Evolutionary conservation across 106 monocot genomes (phyloP).

Genomic region (Phalaenopsis equestris): DNA sequence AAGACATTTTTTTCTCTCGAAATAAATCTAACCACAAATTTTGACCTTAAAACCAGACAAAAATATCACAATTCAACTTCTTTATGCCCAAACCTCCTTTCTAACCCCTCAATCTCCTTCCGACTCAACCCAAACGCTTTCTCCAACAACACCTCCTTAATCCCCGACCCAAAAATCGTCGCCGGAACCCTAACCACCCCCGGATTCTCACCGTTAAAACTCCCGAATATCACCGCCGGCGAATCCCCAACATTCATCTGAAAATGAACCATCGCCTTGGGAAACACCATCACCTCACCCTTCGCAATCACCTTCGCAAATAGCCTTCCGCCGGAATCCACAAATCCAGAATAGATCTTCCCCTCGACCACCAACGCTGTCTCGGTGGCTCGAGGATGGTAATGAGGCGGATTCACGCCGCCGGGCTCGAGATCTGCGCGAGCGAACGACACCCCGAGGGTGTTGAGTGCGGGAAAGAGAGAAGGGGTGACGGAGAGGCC

Average conservation of each 20-base stretch:
- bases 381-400: conserved; percentile 66
- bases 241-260: conserved; percentile 46
- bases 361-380: conserved; percentile 41
- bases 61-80: background rate
- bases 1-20: no score
- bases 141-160: conserved; percentile 41
- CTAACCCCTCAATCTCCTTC: conserved; percentile 36
- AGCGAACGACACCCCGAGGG: conserved; percentile 55
- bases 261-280: conserved; percentile 48
- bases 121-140: conserved; percentile 49
- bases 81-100: conserved; percentile 21
- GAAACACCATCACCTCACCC: conserved; percentile 60
- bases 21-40: no score
- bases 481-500: conserved; percentile 36
- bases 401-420: conserved; percentile 59
- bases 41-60: background rate
- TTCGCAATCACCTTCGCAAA: conserved; percentile 29
- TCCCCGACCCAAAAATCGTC: conserved; percentile 46
- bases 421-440: conserved; percentile 38
- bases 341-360: conserved; percentile 40
- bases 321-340: conserved; percentile 30
- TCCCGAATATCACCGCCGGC: conserved; percentile 35
- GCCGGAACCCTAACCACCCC: conserved; percentile 39
- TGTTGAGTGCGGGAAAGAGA: conserved; percentile 45
- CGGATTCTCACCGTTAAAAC: conserved; percentile 56